Evolutionary conservation across 2,329 filamentous ascomycete species (phyloP), one percentile per base, ranked within the genome.

Genomic region (Monilinia fructigena): DNA sequence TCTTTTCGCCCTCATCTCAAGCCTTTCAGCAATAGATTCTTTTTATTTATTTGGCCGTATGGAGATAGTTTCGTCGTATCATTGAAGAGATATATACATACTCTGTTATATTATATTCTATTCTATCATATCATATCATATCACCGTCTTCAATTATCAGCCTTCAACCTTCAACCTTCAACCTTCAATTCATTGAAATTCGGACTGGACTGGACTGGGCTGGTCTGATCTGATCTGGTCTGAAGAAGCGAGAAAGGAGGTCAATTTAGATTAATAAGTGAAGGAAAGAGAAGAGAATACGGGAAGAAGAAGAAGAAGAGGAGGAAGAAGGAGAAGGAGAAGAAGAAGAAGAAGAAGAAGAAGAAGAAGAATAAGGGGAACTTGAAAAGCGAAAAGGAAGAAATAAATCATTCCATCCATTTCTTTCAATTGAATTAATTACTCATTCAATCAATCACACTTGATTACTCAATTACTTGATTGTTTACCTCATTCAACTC

Each of bases 191-290:
- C 42, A 5, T 14, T 35, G 42, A 48, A 11, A 35, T 35, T 48
- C 56, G 47, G 56, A 23, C 56, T 23, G 56, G 56, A 23, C 23
- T 23, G 23, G 23, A 23, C 23, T 23, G 23, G 23, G 1, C 23
- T 23, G 23, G 23, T 23, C 23, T 23, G 23, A 23, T 59, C 56
- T 59, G 56, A 59, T 59, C 56, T 31, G 26, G 47, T 48, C 56
- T 59, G 56, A 48, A 59, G 56, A 48, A 59, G 26, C 18, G 26
- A 31, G 31, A 40, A 59, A 40, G 20, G 12, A 40, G 31, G 23
- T 26, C 10, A 26, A 23, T n/a, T 16, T 23, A 31, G 6, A 35
- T 59, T 47, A n/a, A 5, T 12, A 38, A 8, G 38, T 38, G 5
- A 38, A 8, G 38, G 8, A 12, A 10, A 7, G 45, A 48, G 56